phyloP scores from a whole-genome alignment of 164 flowering plant species.

The Stephania cephalantha region DNA sequence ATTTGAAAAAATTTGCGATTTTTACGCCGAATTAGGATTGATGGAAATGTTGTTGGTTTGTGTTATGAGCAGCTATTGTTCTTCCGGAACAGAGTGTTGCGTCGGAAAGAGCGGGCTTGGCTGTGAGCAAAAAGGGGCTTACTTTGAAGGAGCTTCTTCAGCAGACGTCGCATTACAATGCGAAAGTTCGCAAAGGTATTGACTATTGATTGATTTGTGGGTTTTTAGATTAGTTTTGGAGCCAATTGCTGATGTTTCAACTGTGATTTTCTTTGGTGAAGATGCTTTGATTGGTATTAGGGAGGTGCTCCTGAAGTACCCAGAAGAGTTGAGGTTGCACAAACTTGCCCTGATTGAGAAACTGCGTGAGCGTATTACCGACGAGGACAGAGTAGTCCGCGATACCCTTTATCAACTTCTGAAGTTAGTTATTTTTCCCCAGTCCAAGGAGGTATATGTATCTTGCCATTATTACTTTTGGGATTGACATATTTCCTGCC shows the following conservation, averaged over 20 bases:
- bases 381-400: constrained; percentile 71
- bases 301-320: constrained; percentile 54
- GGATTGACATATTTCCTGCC: background rate
- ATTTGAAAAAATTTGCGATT: background rate
- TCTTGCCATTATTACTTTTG: background rate
- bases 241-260: background rate
- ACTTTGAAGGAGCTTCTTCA: constrained; percentile 93
- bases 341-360: constrained; percentile 67
- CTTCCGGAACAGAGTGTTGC: constrained; percentile 93
- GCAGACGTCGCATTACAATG: constrained; percentile 85
- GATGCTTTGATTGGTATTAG: constrained; percentile 82
- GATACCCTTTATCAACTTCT: constrained; percentile 69
- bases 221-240: background rate
- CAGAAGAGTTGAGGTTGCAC: constrained; percentile 59
- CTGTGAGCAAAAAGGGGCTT: constrained; percentile 75
- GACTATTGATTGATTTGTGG: background rate
- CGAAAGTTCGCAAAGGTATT: constrained; percentile 77
- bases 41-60: background rate
- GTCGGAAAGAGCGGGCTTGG: constrained; percentile 67
- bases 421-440: constrained; percentile 59
- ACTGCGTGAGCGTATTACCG: constrained; percentile 79
- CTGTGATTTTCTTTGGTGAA: constrained; percentile 17
- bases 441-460: constrained; percentile 53
- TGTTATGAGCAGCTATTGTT: constrained; percentile 53
- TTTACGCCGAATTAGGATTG: background rate